Base-by-base conservation (phyloP, 2,329 filamentous ascomycete genomes). In the Trichoderma citrinoviride region DNA sequence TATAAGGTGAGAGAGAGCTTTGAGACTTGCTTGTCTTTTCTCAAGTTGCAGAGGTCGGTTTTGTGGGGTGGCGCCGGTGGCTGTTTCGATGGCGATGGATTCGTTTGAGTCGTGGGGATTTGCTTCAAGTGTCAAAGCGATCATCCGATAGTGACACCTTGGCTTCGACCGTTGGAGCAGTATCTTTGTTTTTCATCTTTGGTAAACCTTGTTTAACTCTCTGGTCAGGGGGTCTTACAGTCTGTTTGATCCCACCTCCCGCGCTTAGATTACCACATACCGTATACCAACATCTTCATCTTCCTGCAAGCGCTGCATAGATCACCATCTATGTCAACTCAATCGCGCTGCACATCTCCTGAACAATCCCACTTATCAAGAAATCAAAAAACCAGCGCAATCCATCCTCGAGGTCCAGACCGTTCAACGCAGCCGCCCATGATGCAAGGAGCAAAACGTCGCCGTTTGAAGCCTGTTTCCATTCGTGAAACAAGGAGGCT, bases 401-500 rank as follows among this genome's bases (percentile, higher is more conserved):
- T 4, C 3, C 33, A 37, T 37, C 33, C 10, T 4, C 14, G 2
- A 25, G 23, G 33, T 29, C 40, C 53, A 23, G 40, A 56, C 53
- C 40, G 10, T 37, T 8, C 33, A 40, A 40, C 37, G 21, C 12
- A 37, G 3, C 29, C 49, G 49, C 53, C 54, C 53, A 29, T 41
- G 41, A 65, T 61, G 63, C 63, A 65, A 33, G 63, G 63, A 61
- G 56, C 41, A 46, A 37, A 15, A 19, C 19, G 43, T 60, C 7
- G 49, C n/a, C 12, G 70, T 75, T 75, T 73, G 71, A 71, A 70
- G 58, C 33, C 43, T 33, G 62, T 33, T 54, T 54, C 50, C 67
- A 70, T 68, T 67, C 68, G 74, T 70, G 70, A 75, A 75, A 74
- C 49, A 52, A 52, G 49, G 49, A 52, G 49, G 49, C 49, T 52